Conservation (phyloP, 768 basidiomycete genomes). For the Lactarius trivialis region DNA sequence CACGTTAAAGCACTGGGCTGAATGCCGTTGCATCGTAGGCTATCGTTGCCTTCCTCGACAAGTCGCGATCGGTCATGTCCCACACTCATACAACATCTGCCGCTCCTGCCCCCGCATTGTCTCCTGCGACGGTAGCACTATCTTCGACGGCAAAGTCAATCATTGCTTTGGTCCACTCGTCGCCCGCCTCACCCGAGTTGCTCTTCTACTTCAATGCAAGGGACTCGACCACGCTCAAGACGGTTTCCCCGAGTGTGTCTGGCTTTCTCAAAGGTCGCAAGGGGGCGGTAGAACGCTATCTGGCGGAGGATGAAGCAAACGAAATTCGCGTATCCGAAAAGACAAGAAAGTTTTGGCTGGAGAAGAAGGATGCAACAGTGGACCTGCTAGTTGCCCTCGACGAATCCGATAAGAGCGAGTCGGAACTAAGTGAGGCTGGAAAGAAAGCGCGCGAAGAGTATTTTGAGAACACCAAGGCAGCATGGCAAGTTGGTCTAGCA, state of each 20-base stretch:
- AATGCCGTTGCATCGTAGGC: slow-evolving; percentile 36
- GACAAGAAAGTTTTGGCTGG: slow-evolving; percentile 54
- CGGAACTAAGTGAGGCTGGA: slow-evolving; percentile 36
- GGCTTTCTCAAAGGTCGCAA: slow-evolving; percentile 43
- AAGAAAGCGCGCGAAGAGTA: slow-evolving; percentile 42
- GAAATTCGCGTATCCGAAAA: slow-evolving; percentile 52
- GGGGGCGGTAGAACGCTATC: slow-evolving; percentile 41
- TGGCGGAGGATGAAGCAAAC: slow-evolving; percentile 46
- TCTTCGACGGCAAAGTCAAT: slow-evolving; percentile 38
- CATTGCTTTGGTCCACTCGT: slow-evolving; percentile 55
- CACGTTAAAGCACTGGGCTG: background rate
- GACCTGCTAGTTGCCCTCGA: slow-evolving; percentile 41
- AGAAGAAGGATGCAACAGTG: slow-evolving; percentile 43
- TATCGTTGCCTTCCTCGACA: slow-evolving; percentile 77
- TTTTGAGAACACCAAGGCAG: slow-evolving; percentile 41
- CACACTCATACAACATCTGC: slow-evolving; percentile 62
- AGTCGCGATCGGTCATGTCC: slow-evolving; percentile 65
- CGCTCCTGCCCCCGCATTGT: slow-evolving; percentile 67
- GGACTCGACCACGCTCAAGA: slow-evolving; percentile 44
- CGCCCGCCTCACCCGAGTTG: slow-evolving; percentile 54
- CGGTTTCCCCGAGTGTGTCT: slow-evolving; percentile 38
- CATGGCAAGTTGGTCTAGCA: slow-evolving; percentile 48
- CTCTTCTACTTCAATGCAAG: slow-evolving; percentile 56
- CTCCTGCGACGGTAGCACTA: slow-evolving; percentile 78
- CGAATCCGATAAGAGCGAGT: slow-evolving; percentile 36